These are phyloP conservation scores for Diaporthe citri DNA, from an alignment of 2,329 filamentous ascomycete genomes.

Conservation along the genomic window DNA sequence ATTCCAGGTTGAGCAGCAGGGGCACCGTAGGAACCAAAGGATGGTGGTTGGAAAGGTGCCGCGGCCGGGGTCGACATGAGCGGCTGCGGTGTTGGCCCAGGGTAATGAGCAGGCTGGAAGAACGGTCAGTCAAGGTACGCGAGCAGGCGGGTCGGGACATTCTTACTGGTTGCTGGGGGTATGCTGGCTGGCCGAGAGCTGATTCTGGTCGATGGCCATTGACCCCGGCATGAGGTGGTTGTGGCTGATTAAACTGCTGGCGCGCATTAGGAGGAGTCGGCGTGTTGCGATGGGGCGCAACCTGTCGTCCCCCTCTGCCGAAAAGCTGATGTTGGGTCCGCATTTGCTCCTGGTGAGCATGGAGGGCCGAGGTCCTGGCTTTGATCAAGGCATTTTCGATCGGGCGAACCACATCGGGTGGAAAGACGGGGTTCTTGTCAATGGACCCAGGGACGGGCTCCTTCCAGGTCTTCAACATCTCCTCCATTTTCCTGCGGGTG, in stretches of 20 bases:
- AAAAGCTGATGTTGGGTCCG: constrained; percentile 68
- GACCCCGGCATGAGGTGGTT: constrained; percentile 51
- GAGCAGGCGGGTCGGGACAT: background rate
- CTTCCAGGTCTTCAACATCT: constrained; percentile 98
- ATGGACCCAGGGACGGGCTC: constrained; percentile 94
- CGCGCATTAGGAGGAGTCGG: constrained; percentile 76
- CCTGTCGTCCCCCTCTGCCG: constrained; percentile 61
- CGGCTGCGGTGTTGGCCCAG: constrained; percentile 50
- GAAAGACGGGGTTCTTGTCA: constrained; percentile 92
- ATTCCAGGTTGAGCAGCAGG: constrained; percentile 57
- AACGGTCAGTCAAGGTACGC: constrained; percentile 37
- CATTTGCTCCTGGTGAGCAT: constrained; percentile 68
- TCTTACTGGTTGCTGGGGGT: constrained; percentile 42
- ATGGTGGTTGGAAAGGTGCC: constrained; percentile 58
- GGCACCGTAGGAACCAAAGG: constrained; percentile 54
- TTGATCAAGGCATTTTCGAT: constrained; percentile 97
- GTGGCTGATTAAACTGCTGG: constrained; percentile 50
- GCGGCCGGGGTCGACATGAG: constrained; percentile 52
- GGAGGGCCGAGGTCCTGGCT: constrained; percentile 73
- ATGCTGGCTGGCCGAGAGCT: constrained; percentile 43
- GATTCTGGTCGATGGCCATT: constrained; percentile 47
- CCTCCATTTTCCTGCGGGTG: constrained; percentile 92
- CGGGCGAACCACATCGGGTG: constrained; percentile 84
- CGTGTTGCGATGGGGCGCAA: constrained; percentile 74
- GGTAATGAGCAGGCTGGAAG: constrained; percentile 43